Evolutionary conservation across 2,329 filamentous ascomycete genomes (phyloP).

Genomic region (Verticillium nonalfalfae): DNA sequence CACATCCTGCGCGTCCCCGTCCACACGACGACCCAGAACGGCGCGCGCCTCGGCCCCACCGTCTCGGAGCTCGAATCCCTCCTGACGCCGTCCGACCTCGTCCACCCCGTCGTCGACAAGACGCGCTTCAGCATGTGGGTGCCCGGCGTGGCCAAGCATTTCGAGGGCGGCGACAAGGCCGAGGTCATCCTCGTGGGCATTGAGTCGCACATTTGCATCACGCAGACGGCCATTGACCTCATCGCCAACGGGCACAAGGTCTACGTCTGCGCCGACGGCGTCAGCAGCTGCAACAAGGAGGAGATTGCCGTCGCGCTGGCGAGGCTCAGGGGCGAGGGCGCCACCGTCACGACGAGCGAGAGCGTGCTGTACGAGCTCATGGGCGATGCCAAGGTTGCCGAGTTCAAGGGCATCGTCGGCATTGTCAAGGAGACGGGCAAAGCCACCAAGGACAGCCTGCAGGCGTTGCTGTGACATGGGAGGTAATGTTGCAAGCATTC

Average conservation of each 20-base stretch:
- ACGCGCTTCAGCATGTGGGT: slow-evolving; percentile 85
- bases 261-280: slow-evolving; percentile 82
- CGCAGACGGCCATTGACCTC: slow-evolving; percentile 83
- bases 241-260: slow-evolving; percentile 69
- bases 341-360: slow-evolving; percentile 79
- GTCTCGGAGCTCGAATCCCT: slow-evolving; percentile 61
- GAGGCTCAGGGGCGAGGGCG: slow-evolving; percentile 69
- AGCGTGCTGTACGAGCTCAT: slow-evolving; percentile 84
- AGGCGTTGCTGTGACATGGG: slow-evolving; percentile 44
- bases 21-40: slow-evolving; percentile 81
- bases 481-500: neutral
- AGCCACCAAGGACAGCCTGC: slow-evolving; percentile 64
- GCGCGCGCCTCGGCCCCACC: slow-evolving; percentile 70
- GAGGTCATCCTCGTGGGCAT: slow-evolving; percentile 81
- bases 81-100: slow-evolving; percentile 35
- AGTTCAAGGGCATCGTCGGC: slow-evolving; percentile 67
- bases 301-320: slow-evolving; percentile 77
- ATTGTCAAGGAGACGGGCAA: slow-evolving; percentile 72
- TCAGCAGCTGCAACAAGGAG: slow-evolving; percentile 78
- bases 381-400: slow-evolving; percentile 67
- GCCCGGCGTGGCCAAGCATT: slow-evolving; percentile 50
- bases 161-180: slow-evolving; percentile 21
- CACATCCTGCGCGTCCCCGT: slow-evolving; percentile 67
- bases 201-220: slow-evolving; percentile 90
- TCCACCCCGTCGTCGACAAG: slow-evolving; percentile 63